Evolutionary conservation across 2,329 filamentous ascomycete genomes (phyloP), one percentile per base, ranked within the genome.

Genomic region (Colletotrichum godetiae): DNA sequence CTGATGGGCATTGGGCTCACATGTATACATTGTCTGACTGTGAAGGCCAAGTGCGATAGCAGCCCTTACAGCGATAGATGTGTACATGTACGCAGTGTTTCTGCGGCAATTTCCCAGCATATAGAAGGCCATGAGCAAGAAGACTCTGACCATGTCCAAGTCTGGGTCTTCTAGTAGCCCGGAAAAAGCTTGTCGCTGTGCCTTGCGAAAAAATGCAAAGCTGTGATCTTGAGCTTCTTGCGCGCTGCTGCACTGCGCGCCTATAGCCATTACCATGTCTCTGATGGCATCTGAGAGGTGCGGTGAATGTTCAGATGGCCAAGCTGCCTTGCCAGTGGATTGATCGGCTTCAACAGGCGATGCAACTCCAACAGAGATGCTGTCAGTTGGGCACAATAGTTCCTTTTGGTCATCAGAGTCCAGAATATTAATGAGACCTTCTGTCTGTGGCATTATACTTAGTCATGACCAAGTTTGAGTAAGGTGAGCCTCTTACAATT

Each of bases 151-250:
- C 42, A 49, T 49, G 42, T 49, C 42, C 8, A 49, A 49, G 42
- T 49, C 42, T 49, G 42, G 42, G 19, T 49, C 42, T 49, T 49
- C 42, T 22, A 49, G 19, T 19, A 49, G 19, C 4, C 42, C 42
- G n/a, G 42, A 49, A 5, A 49, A 49, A 10, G 42, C 42, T 49
- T 49, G 42, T 8, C 19, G 19, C 19, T 81, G 1, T 49, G 42
- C 42, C 22, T 49, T 49, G 42, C 42, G 42, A 11, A 49, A 49
- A 11, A 49, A 49, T 10, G 42, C 22, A 19, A 49, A 49, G 42
- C 42, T 49, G 42, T 49, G 42, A 49, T 49, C 19, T 49, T 49
- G 42, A 49, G 42, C 42, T 49, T 49, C 42, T 49, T 3, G 42
- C n/a, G 42, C 42, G 19, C 42, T 49, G 19, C 42, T n/a, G 19